Percentiles rank a stretch among this genome's conserved stretches.
These are phyloP conservation scores for Bipolaris cookei DNA, from an alignment of 2,329 filamentous ascomycete species.

Conservation along the genomic window DNA sequence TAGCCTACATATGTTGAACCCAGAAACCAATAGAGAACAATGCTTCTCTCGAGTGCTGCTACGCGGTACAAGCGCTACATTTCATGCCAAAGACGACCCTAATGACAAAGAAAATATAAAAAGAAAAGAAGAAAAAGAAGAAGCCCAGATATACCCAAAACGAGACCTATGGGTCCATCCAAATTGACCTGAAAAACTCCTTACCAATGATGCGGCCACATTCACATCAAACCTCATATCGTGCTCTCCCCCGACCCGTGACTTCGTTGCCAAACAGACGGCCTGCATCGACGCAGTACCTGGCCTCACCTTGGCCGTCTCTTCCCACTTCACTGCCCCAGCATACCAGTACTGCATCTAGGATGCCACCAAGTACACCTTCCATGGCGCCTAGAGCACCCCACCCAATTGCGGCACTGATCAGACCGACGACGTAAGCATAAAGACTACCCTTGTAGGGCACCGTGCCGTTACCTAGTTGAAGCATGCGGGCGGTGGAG, in stretches of 20 bases:
- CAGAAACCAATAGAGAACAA: neutral
- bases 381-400: conserved; percentile 90
- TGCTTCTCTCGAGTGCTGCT: neutral
- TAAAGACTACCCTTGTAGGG: conserved; percentile 78
- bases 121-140: neutral
- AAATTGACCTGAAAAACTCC: neutral
- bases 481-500: conserved; percentile 80
- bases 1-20: neutral
- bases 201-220: neutral
- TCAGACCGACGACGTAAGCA: conserved; percentile 89
- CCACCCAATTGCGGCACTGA: conserved; percentile 95
- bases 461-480: conserved; percentile 60
- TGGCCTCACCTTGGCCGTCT: conserved; percentile 66
- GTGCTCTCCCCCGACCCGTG: conserved; percentile 26
- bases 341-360: conserved; percentile 89
- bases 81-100: neutral
- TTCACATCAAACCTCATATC: conserved; percentile 35
- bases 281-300: conserved; percentile 91
- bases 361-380: conserved; percentile 82
- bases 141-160: conserved; percentile 19
- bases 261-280: conserved; percentile 75
- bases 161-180: neutral
- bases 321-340: conserved; percentile 79
- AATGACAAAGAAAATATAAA: neutral
- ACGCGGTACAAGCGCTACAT: neutral